Evolutionary conservation across 2,329 filamentous ascomycete species (phyloP), one percentile per base, ranked within the genome.

Genomic region (Chaetomium sp.): DNA sequence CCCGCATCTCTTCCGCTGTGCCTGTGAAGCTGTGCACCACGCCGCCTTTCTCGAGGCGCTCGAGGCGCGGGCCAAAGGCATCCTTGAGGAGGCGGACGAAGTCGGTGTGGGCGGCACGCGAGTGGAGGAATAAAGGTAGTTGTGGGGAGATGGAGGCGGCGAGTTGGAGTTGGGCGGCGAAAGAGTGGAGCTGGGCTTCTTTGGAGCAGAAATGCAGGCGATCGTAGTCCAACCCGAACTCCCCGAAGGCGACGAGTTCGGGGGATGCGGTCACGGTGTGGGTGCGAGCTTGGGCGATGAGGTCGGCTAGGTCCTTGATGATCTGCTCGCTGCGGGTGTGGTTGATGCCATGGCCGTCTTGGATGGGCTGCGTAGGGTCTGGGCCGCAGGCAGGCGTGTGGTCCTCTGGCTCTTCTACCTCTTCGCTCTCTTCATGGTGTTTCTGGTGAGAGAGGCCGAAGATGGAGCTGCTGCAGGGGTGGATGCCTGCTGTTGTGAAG

Each of bases 1-100:
- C 82, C 54, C 79, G 74, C 87, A 96, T 92, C 72, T 96, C 94
- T 54, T 87, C 88, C 11, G 84, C 71, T 0, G 89, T 90, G 3
- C 94, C 94, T 0, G 94, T 99, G 66, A 99, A 99, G 67, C 87
- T 92, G 73, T 99, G 94, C 53, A 99, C 94, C 12, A 97, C 83
- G 11, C 89, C 94, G 14, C 86, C 82, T 64, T 81, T 87, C 27
- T 87, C 84, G 11, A 96, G 74, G 55, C 77, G 76, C 60, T 86
- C 81, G 3, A 92, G 76, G 49, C 75, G 74, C 3, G 79, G 66
- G 9, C 81, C 81, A 58, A 81, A 83, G 8, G 76, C 75, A 1
- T 68, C 77, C 48, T 79, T 79, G 7, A 99, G 73, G 7, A 95
- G 71, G 0, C 76, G 70, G 34, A 95, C 85, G 67, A 97, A 96